Evolutionary conservation across 768 basidiomycete species (phyloP).

Genomic region (Termitomyces titanicus): DNA sequence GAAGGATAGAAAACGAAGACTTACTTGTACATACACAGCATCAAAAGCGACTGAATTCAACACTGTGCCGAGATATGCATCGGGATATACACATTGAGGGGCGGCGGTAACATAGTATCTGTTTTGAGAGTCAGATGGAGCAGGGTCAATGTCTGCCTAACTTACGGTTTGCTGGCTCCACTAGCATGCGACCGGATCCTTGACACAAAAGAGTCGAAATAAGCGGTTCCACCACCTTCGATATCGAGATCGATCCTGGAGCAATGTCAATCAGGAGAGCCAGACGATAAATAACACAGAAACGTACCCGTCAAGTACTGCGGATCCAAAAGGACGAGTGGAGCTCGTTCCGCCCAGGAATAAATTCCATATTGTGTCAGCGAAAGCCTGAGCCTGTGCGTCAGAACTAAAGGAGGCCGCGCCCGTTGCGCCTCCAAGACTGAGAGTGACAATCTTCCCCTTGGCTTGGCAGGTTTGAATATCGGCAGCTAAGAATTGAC

Average conservation of each 20-base stretch:
- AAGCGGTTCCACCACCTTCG: constrained; percentile 49
- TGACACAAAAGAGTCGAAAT: constrained; percentile 46
- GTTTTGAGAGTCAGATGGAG: background rate
- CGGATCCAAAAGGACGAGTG: constrained; percentile 63
- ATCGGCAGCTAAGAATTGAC: constrained; percentile 49
- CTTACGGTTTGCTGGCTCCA: constrained; percentile 46
- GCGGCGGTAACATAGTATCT: constrained; percentile 59
- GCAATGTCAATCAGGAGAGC: background rate
- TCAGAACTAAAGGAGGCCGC: constrained; percentile 48
- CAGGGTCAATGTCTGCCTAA: background rate
- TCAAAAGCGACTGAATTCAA: constrained; percentile 60
- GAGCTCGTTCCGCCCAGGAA: constrained; percentile 63
- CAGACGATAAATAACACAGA: background rate
- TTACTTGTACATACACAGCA: constrained; percentile 65
- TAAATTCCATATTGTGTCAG: constrained; percentile 59
- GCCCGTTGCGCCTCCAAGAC: constrained; percentile 53
- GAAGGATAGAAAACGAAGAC: constrained; percentile 12
- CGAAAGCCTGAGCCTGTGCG: constrained; percentile 48
- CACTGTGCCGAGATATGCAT: constrained; percentile 50
- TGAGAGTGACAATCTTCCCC: constrained; percentile 48
- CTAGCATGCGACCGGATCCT: constrained; percentile 42
- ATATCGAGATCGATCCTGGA: constrained; percentile 60
- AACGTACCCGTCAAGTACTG: constrained; percentile 59
- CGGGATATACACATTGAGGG: constrained; percentile 59
- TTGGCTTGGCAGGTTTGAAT: constrained; percentile 57